These are phyloP conservation scores for Neurospora sp. DNA, from an alignment of 2,329 filamentous ascomycete genomes.

Conservation along the genomic window DNA sequence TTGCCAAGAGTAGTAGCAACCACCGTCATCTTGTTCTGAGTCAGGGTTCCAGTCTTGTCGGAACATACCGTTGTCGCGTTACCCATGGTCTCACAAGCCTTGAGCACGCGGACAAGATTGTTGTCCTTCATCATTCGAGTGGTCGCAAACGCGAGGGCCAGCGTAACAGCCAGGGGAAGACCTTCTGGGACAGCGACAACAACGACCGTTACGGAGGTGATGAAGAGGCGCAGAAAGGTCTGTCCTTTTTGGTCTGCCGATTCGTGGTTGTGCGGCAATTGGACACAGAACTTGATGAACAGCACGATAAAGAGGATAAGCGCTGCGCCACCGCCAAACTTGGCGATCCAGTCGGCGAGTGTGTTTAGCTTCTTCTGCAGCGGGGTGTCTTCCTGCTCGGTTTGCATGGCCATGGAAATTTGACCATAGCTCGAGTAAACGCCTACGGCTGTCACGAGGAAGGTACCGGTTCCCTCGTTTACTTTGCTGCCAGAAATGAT, in stretches of 20 bases:
- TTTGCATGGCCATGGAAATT: constrained; percentile 45
- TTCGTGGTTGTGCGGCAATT: constrained; percentile 40
- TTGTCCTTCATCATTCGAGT: constrained; percentile 63
- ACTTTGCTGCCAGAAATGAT: constrained; percentile 49
- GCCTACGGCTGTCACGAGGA: constrained; percentile 44
- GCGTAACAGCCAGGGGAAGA: constrained; percentile 56
- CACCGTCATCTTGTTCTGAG: constrained; percentile 68
- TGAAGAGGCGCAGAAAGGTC: constrained; percentile 49
- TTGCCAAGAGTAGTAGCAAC: constrained; percentile 59
- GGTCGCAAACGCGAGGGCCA: constrained; percentile 60
- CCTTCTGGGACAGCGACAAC: constrained; percentile 63
- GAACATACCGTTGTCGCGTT: constrained; percentile 70
- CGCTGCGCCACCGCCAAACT: constrained; percentile 54
- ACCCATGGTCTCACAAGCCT: constrained; percentile 65
- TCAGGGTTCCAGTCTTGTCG: constrained; percentile 68
- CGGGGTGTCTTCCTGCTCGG: constrained; percentile 42
- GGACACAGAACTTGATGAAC: constrained; percentile 66
- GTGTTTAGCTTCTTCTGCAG: constrained; percentile 43
- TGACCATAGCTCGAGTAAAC: constrained; percentile 45
- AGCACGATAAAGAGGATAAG: constrained; percentile 68
- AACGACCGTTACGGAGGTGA: constrained; percentile 57
- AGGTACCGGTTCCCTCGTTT: constrained; percentile 43
- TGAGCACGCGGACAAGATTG: constrained; percentile 58
- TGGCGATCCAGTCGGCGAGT: constrained; percentile 41
- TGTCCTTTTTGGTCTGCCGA: constrained; percentile 48